Conservation (phyloP, 148 eudicot species). For the Oxyria digyna region DNA sequence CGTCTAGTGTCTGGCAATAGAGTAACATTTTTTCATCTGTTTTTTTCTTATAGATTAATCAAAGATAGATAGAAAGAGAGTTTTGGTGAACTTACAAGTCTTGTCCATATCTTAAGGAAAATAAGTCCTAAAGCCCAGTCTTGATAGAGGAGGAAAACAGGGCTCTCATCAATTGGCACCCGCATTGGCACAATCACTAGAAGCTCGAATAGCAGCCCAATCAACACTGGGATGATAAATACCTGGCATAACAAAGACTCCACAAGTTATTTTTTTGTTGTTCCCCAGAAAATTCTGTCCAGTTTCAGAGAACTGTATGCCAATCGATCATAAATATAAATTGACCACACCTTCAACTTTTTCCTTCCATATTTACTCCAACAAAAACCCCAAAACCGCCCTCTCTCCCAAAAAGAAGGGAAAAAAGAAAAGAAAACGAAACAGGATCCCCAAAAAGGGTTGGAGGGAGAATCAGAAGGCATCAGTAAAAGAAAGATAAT, state of each 20-base stretch:
- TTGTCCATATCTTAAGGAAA: slow-evolving; percentile 91
- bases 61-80: neutral
- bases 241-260: slow-evolving; percentile 29
- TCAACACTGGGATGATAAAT: slow-evolving; percentile 76
- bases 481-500: neutral
- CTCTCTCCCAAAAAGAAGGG: too few relatives aligned
- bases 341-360: neutral
- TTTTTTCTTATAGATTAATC: too few relatives aligned
- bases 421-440: too few relatives aligned
- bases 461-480: neutral
- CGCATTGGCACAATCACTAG: slow-evolving; percentile 96
- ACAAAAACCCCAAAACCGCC: neutral
- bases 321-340: neutral
- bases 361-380: neutral
- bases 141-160: slow-evolving; percentile 92
- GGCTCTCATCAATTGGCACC: slow-evolving; percentile 93
- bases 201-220: slow-evolving; percentile 92
- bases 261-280: neutral
- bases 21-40: neutral
- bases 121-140: slow-evolving; percentile 97
- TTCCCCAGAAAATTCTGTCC: neutral
- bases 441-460: neutral
- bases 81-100: slow-evolving; percentile 54
- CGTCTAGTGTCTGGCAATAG: neutral
- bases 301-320: neutral